phyloP scores from a whole-genome alignment of 495 filamentous ascomycete genomes.

The Podospora fimiseda region DNA sequence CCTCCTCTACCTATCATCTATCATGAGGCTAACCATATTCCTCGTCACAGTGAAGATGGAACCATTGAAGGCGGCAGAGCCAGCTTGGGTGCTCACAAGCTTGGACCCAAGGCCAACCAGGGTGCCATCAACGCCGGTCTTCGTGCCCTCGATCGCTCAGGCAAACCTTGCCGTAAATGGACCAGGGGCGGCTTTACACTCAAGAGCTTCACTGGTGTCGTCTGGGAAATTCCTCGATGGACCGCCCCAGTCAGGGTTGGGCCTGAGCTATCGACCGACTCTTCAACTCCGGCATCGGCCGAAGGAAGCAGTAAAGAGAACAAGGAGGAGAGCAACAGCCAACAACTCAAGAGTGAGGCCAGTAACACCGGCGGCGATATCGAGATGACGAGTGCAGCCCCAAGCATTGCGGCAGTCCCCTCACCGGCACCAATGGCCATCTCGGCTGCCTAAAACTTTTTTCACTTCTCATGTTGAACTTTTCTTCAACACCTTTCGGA shows the following conservation, averaged over 20 bases:
- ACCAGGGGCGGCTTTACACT: constrained; percentile 70
- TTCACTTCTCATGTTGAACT: background rate
- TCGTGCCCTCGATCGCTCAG: constrained; percentile 83
- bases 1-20: background rate
- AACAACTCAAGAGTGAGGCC: constrained; percentile 61
- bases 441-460: constrained; percentile 9
- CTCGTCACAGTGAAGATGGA: constrained; percentile 54
- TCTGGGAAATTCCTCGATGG: constrained; percentile 83
- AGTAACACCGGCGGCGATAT: constrained; percentile 52
- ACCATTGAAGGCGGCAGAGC: constrained; percentile 46
- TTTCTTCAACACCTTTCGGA: background rate
- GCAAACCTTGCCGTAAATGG: constrained; percentile 90
- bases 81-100: constrained; percentile 54
- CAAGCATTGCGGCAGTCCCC: constrained; percentile 33
- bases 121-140: constrained; percentile 96
- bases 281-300: constrained; percentile 39
- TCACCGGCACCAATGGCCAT: constrained; percentile 33
- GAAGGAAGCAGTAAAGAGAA: constrained; percentile 75
- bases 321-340: constrained; percentile 56
- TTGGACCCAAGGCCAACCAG: constrained; percentile 95
- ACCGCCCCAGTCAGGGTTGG: constrained; percentile 56
- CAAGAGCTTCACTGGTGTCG: constrained; percentile 87
- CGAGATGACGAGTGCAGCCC: constrained; percentile 38
- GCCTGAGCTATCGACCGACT: constrained; percentile 29
- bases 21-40: background rate